These are phyloP conservation scores for Gaertneriomyces sp. DNA, from an alignment of 192 early-diverging fungal species.

Conservation along the genomic window DNA sequence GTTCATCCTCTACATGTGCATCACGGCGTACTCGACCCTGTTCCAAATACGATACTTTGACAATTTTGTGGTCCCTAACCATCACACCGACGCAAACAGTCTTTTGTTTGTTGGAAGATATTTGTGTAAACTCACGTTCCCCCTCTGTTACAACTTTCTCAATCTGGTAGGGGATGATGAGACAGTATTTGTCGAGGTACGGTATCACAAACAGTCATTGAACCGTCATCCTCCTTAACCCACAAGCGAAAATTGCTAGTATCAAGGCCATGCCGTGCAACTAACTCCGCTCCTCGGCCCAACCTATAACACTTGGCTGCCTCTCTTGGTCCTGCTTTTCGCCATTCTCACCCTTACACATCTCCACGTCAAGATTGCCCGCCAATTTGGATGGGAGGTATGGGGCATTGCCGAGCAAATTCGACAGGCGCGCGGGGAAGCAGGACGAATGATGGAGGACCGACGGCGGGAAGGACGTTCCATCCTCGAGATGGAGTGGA, in stretches of 20 bases:
- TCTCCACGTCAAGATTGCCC: constrained; percentile 75
- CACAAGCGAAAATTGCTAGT: too few relatives aligned
- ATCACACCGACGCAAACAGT: constrained; percentile 88
- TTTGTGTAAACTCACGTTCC: constrained; percentile 70
- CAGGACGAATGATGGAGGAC: too few relatives aligned
- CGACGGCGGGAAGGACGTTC: too few relatives aligned
- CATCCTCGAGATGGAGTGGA: too few relatives aligned
- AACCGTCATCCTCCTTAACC: constrained; percentile 46
- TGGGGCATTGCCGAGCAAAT: too few relatives aligned
- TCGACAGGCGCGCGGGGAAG: too few relatives aligned
- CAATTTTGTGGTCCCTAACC: constrained; percentile 86
- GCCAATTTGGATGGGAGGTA: too few relatives aligned
- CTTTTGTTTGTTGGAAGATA: constrained; percentile 92
- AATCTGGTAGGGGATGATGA: constrained; percentile 58
- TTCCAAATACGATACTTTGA: constrained; percentile 88
- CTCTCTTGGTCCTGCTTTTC: constrained; percentile 79
- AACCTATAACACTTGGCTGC: constrained; percentile 82
- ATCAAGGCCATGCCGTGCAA: constrained; percentile 63
- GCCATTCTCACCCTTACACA: constrained; percentile 73
- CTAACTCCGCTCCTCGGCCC: constrained; percentile 88
- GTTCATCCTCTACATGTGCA: constrained; percentile 86
- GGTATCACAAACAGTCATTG: background rate
- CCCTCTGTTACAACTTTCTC: constrained; percentile 93
- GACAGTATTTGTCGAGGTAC: constrained; percentile 50
- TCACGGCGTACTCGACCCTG: constrained; percentile 86